A percentile compares a stretch with the other conserved stretches of the same genome.
Conservation (phyloP, 768 basidiomycete genomes). For the Russula sp. region DNA sequence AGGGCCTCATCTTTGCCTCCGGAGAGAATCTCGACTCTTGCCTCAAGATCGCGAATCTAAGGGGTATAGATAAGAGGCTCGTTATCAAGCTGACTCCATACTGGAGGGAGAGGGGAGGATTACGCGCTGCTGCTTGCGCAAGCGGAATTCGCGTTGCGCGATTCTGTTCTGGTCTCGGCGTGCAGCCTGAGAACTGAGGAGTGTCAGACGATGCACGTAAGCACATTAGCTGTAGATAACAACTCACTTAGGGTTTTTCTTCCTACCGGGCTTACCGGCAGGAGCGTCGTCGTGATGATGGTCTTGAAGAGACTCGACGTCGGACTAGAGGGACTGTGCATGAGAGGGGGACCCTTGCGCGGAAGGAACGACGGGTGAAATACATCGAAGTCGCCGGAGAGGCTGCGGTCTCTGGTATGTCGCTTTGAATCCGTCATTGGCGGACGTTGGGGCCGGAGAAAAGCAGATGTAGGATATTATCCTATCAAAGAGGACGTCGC, state of each 20-base stretch:
- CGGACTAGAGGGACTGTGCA: constrained; percentile 48
- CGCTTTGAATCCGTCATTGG: constrained; percentile 40
- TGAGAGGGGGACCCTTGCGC: neutral
- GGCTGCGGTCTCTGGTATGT: constrained; percentile 55
- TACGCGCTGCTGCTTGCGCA: constrained; percentile 86
- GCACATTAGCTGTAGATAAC: constrained; percentile 24
- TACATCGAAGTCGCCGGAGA: constrained; percentile 57
- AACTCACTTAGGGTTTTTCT: constrained; percentile 85
- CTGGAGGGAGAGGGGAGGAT: constrained; percentile 19
- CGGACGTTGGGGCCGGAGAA: neutral
- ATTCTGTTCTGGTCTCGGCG: constrained; percentile 87
- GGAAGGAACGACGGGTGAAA: constrained; percentile 10
- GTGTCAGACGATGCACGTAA: constrained; percentile 27
- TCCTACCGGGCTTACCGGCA: constrained; percentile 61
- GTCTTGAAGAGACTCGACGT: constrained; percentile 46
- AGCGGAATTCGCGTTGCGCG: constrained; percentile 87
- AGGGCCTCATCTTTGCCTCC: constrained; percentile 88
- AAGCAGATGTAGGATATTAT: neutral
- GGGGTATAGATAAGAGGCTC: neutral
- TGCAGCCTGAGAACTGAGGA: constrained; percentile 74
- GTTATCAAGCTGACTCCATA: neutral
- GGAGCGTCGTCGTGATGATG: constrained; percentile 20
- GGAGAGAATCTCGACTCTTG: constrained; percentile 89
- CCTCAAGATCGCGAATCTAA: constrained; percentile 92
- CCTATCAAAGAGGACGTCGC: constrained; percentile 6